A percentile compares a stretch with the other conserved stretches of the same genome.
These are phyloP conservation scores for Solanum appendiculatum DNA, from an alignment of 257 asterid genomes.

Conservation along the genomic window DNA sequence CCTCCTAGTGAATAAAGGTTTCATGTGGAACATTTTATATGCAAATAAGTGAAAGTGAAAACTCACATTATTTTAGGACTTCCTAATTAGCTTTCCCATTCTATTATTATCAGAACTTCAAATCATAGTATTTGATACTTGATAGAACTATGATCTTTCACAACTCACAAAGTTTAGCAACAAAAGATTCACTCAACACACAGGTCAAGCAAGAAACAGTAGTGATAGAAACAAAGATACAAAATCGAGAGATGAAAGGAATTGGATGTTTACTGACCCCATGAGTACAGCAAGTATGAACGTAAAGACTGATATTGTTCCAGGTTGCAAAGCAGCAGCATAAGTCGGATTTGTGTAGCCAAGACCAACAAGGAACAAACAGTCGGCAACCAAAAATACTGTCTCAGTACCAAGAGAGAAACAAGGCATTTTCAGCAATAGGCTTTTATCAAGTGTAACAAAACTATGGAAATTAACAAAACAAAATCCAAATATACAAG, in stretches of 20 bases:
- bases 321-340: conserved; percentile 93
- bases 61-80: no score
- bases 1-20: no score
- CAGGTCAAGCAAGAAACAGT: neutral
- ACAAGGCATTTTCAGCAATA: neutral
- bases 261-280: conserved; percentile 50
- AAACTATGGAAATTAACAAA: neutral
- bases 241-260: no score
- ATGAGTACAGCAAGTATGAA: conserved; percentile 71
- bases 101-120: no score
- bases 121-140: no score
- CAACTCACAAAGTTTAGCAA: neutral
- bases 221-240: neutral
- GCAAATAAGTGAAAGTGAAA: no score
- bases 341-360: conserved; percentile 89
- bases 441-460: neutral
- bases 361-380: conserved; percentile 85
- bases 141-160: neutral
- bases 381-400: conserved; percentile 92
- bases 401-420: conserved; percentile 7
- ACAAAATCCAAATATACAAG: neutral
- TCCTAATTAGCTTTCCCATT: neutral
- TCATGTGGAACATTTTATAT: no score
- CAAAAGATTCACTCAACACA: neutral
- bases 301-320: conserved; percentile 79